These are phyloP conservation scores for Athelia psychrophila DNA, from an alignment of 1,284 basidiomycete genomes.

Conservation along the genomic window DNA sequence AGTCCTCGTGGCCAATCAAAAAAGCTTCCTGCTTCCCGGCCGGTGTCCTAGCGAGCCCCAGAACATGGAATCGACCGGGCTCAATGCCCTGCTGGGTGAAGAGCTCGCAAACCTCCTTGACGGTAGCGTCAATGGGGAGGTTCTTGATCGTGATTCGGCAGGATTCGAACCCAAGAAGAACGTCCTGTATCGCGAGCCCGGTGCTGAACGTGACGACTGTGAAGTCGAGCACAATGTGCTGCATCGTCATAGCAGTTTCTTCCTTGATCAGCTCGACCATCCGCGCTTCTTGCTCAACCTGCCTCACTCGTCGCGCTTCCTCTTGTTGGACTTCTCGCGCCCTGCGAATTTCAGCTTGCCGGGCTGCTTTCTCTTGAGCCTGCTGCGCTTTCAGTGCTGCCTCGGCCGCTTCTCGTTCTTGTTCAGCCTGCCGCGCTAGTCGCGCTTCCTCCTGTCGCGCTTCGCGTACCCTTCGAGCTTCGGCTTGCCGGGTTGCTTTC, in stretches of 20 bases:
- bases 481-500: too few relatives aligned
- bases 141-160: conserved; percentile 12
- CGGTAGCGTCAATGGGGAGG: conserved; percentile 11
- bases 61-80: conserved; percentile 8
- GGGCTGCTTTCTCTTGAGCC: too few relatives aligned
- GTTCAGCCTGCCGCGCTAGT: too few relatives aligned
- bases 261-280: conserved; percentile 5
- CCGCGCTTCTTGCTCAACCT: too few relatives aligned
- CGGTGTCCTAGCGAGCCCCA: not conserved
- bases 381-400: too few relatives aligned
- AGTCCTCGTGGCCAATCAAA: conserved; percentile 11
- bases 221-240: conserved; percentile 12
- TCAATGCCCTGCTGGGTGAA: conserved; percentile 19
- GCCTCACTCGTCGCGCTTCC: too few relatives aligned
- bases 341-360: too few relatives aligned
- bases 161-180: conserved; percentile 18
- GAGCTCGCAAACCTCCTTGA: conserved; percentile 12
- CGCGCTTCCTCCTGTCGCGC: too few relatives aligned
- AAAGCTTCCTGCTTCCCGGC: conserved; percentile 6
- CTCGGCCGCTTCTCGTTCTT: too few relatives aligned
- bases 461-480: too few relatives aligned
- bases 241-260: conserved; percentile 14
- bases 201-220: conserved; percentile 21
- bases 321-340: not conserved
- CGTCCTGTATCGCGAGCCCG: conserved; percentile 12